Evolutionary conservation across 2,329 filamentous ascomycete species (phyloP).

Genomic region (Fusarium chuoi): DNA sequence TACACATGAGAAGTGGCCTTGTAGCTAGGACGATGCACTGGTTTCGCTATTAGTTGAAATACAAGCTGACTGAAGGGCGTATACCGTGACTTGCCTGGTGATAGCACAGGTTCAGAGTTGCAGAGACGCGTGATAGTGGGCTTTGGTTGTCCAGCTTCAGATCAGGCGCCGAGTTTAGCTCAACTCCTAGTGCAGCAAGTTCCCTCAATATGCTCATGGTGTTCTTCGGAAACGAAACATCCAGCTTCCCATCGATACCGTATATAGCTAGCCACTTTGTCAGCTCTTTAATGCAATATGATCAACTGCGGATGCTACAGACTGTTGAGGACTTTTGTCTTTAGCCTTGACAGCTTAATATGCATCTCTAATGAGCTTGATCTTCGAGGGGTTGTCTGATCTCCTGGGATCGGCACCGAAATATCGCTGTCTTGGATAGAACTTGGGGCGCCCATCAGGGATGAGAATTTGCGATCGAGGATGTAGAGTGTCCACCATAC

Average conservation of each 20-base stretch:
- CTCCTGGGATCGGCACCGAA: background rate
- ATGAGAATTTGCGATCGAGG: background rate
- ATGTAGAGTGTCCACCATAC: background rate
- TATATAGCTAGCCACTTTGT: background rate
- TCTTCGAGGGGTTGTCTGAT: background rate
- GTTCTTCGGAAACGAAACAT: background rate
- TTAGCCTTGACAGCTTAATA: background rate
- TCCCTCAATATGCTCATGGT: background rate
- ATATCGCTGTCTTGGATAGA: background rate
- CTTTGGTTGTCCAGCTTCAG: background rate
- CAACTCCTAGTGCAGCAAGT: background rate
- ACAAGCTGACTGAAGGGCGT: background rate
- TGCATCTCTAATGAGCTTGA: background rate
- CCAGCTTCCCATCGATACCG: background rate
- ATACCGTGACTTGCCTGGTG: background rate
- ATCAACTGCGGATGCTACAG: no score
- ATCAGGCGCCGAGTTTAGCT: background rate
- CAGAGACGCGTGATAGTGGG: background rate
- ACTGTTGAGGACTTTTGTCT: background rate
- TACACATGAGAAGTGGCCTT: background rate
- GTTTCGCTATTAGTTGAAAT: background rate
- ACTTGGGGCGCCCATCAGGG: background rate
- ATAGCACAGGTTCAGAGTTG: background rate
- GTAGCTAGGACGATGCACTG: background rate
- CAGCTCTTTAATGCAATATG: background rate